Base-by-base conservation (phyloP, 768 basidiomycete species). In the Rhodosporidiobolus odoratus region DNA sequence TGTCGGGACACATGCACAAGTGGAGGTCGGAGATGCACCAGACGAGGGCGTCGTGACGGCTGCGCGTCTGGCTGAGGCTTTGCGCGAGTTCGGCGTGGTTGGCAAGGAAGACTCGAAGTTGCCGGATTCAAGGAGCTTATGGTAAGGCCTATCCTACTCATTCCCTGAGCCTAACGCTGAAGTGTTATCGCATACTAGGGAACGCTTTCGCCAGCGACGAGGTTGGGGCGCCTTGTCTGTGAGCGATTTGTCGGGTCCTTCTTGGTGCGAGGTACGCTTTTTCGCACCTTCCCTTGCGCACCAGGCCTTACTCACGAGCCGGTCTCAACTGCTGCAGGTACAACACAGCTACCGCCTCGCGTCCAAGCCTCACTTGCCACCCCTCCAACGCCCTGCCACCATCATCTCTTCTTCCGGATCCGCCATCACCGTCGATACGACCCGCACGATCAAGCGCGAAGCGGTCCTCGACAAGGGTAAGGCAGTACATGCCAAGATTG, bases 401-500 rank as follows among this genome's bases (percentile, higher is more conserved):
- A 66, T 71, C 47, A 57, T 62, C 23, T 34, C 64, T 25, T 13
- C 72, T 9, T 35, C 56, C 23, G 35, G 30, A 4, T 68, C 68
- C 52, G 30, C 52, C 34, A 69, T 76, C 47, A 5, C 59, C 16
- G 56, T 76, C 48, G 68, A 76, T 23, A 88, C 87, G 68, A 80
- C 80, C 30, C 89, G 91, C 59, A 76, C 76, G 10, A 86, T 87
- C 2, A 80, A 83, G 56, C 79, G 84, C 40, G 71, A 78, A 74
- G 80, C 10, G 80, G 87, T 88, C 0, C 78, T 79, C 23, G 77
- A 79, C 68, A 88, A 88, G 67, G 86, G 90, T 69, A 64, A 90
- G 87, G 84, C 83, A 32, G 84, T 94, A 6, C 92, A 95, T 79
- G 87, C 87, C 73, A 82, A 83, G 58, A 82, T 95, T 30, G 91